Base-by-base conservation (phyloP, 768 basidiomycete genomes). In the Erythrobasidium yunnanense region DNA sequence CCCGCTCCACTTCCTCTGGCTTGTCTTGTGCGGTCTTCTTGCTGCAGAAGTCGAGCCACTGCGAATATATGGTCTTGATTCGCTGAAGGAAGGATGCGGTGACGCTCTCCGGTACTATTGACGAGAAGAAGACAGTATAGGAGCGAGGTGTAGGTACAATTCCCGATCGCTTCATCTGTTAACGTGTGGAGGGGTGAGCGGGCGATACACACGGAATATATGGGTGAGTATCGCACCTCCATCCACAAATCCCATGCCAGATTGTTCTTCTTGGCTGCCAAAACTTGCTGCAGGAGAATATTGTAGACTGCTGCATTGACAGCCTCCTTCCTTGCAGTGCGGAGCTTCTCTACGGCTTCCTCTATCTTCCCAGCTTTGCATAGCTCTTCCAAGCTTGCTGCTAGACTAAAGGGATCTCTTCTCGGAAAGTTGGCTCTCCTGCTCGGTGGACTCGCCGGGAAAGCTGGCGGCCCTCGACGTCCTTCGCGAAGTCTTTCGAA, bases 91-190 rank as follows among this genome's bases (percentile, higher is more conserved):
- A 5, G 4, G 25, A 46, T 29, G 45, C n/a, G 20, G 46, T 6
- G 4, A 51, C 33, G 34, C n/a, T 20, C 17, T 11, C 25, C 25
- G 46, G 46, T 4, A 20, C 33, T 30, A 29, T 51, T 2, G 6
- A 29, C 42, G 60, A 49, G 29, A 63, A 63, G 47, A 50, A 63
- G 47, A 38, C 38, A 4, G 60, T 63, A 22, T 63, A 63, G 11
- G 60, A 50, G 29, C 23, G 46, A 7, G 60, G 60, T 8, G 60
- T 50, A 2, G 60, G 60, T 3, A 51, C 35, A 2, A 63, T 17
- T 11, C 60, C 60, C 22, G n/a, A 25, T n/a, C 47, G 4, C 27
- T 63, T 63, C 60, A 63, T 63, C 60, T 63, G 23, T 32, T 5
- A 20, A 13, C 30, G 5, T 15, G n/a, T n/a, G n/a, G n/a, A n/a